Base-by-base conservation (phyloP, 257 asterid species). In the Cynanchum wilfordii region DNA sequence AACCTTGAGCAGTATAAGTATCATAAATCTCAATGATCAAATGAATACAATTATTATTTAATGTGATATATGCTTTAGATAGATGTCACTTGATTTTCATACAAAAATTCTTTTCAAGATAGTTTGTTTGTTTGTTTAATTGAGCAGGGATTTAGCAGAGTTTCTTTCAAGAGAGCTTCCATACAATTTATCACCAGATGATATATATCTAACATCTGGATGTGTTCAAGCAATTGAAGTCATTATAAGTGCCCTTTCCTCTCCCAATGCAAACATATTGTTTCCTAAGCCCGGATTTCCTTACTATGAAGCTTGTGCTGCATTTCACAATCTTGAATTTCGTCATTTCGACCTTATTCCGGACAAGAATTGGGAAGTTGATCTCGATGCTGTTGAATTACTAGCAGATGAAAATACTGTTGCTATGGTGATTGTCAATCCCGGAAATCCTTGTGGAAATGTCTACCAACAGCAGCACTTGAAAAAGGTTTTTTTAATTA, bases 371-470 rank as follows among this genome's bases (percentile, higher is more conserved):
- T 91, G 98, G 98, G 96, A 94, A 75, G 90, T 88, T 55, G 93
- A 94, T 84, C 86, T 94, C 74, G 86, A 74, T 70, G 76, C 87
- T 0, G 88, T 94, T 67, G 93, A 91, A 82, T 83, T 89, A 78
- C 76, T 89, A 57, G 76, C 89, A 0, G 96, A 94, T 79, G 93
- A 86, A 54, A 87, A 87, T 52, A 93, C 98, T 2, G 91, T 86
- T 56, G 98, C 96, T 0, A 88, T 93, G 83, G 97, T 93, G 25
- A 82, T 93, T 57, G 84, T 89, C 62, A 91, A 93, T 79, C 97
- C 98, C 13, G 98, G 98, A 22, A 91, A 93, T 84, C 98, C 98
- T 0, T 89, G 97, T 74, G 99, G 99, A 44, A 94, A 86, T 86
- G 97, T 91, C 52, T 94, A 74, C 82, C 84, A 79, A 44, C 83